These are phyloP conservation scores for Fusarium napiforme DNA, from an alignment of 2,329 filamentous ascomycete genomes.

Conservation along the genomic window DNA sequence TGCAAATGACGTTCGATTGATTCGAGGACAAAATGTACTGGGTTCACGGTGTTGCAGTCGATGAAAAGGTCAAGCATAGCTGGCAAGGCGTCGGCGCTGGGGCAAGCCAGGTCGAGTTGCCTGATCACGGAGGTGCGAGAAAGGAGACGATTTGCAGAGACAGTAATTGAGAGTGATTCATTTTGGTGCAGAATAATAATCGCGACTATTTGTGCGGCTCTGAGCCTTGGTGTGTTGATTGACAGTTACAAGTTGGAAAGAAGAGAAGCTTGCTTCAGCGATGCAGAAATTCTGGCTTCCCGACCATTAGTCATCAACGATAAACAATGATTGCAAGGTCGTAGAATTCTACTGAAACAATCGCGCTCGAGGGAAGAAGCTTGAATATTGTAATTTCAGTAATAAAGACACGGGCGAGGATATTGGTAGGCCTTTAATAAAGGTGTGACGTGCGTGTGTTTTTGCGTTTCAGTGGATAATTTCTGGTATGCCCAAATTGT, in stretches of 20 bases:
- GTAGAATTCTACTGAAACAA: background rate
- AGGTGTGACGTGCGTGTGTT: background rate
- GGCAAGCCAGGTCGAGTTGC: background rate
- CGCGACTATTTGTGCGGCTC: background rate
- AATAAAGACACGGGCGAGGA: rapidly evolving
- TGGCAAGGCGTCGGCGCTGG: background rate
- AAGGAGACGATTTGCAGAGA: too few relatives aligned
- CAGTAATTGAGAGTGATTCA: background rate
- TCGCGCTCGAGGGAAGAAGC: too few relatives aligned
- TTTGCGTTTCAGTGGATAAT: background rate
- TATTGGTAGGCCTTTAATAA: too few relatives aligned
- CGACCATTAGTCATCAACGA: background rate
- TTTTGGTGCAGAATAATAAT: background rate
- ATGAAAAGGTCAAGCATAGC: background rate
- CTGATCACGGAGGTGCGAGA: background rate
- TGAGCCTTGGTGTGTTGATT: background rate
- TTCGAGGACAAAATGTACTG: background rate
- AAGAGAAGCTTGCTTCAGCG: background rate
- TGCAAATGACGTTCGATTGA: background rate
- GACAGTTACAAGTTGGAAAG: background rate
- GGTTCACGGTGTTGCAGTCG: background rate
- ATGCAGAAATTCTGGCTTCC: background rate
- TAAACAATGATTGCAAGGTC: background rate
- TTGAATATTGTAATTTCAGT: background rate
- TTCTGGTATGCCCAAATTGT: background rate